Base-by-base conservation (phyloP, 305 asterid species). In the Fraxinus sp. region DNA sequence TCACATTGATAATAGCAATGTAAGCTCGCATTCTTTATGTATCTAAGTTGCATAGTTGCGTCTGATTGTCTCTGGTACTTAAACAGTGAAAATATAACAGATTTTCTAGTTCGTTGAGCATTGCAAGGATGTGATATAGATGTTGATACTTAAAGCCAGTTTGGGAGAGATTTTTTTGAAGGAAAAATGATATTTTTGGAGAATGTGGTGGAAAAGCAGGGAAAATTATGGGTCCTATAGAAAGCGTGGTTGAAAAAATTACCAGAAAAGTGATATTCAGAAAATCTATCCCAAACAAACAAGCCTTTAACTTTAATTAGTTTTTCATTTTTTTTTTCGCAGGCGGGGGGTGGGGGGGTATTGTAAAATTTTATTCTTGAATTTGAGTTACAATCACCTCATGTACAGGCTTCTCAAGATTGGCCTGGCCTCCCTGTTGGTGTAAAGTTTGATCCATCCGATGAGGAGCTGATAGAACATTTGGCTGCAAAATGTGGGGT, bases 401-500 rank as follows among this genome's bases (percentile, higher is more conserved):
- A 3, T 26, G 37, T 89, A 78, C 86, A 94, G 99, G 89, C 88
- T 78, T 87, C 91, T 77, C 83, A 84, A 20, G 96, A 89, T 39
- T 91, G 93, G 97, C 97, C 97, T 81, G 96, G 97, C 55, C 85
- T 97, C 35, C 99, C 99, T 68, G 87, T 82, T 78, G 98, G 98
- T 39, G 94, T 95, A 8, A 97, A 93, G 86, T 97, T 97, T 74
- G 96, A 93, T 68, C 98, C 98, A 4, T 90, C 98, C 76, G 98
- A 94, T 85, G 83, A 85, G 22, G 96, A 95, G 89, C 90, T 94
- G 49, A 74, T 94, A 79, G 89, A 88, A 70, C 98, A 95, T 91
- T 88, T 97, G 85, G 93, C 98, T 81, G 95, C 95, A 28, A 97
- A 92, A 86, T 86, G 87, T 46, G 92, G 97, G 46, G 77, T 80